phyloP scores from a whole-genome alignment of 306 rosid species.

The Cicer judaicum region DNA sequence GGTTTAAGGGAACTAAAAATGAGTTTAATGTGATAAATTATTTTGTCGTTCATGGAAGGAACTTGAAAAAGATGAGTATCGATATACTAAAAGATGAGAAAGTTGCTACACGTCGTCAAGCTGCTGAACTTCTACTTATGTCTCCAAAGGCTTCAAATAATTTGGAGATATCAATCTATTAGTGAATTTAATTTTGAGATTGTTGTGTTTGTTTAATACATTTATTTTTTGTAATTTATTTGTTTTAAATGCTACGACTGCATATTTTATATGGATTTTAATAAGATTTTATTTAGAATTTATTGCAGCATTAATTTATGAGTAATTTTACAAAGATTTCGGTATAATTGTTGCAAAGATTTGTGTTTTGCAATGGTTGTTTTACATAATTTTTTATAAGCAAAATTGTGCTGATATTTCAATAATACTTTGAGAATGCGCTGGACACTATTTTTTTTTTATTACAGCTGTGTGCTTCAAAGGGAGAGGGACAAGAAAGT shows the following conservation, averaged over 20 bases:
- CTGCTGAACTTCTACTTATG: background rate
- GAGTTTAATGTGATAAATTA: background rate
- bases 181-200: background rate
- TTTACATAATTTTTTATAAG: too few species aligned
- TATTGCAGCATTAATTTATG: background rate
- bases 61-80: background rate
- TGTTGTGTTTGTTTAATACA: background rate
- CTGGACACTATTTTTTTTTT: too few species aligned
- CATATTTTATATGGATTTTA: background rate
- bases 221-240: background rate
- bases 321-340: background rate
- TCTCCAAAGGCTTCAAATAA: background rate
- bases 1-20: background rate
- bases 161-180: conserved; percentile 22
- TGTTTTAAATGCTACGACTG: background rate
- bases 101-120: background rate
- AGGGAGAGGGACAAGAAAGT: too few species aligned
- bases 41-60: background rate
- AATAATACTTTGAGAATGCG: too few species aligned
- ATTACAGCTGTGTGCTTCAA: too few species aligned
- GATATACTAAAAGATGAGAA: background rate
- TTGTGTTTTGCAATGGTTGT: background rate
- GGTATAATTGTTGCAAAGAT: background rate
- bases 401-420: too few species aligned
- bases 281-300: too few species aligned